Evolutionary conservation across 192 early-diverging fungal genomes (phyloP), one percentile per base, ranked within the genome.

Genomic region (Coemansia sp.): DNA sequence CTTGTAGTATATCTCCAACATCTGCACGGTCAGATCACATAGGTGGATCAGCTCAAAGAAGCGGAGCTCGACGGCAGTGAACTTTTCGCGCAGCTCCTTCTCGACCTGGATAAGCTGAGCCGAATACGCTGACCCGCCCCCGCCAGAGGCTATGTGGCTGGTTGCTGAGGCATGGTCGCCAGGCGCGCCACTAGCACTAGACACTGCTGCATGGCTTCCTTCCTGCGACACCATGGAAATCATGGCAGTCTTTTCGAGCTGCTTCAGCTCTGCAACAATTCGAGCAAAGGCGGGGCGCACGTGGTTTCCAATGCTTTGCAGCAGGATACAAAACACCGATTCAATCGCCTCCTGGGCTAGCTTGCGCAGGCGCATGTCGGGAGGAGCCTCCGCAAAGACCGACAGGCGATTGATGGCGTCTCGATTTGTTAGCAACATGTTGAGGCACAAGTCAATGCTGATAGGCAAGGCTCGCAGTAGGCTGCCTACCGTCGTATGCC

Each of bases 31-130:
- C 55, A 97, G 74, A 81, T 99, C 96, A 18, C 90, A 90, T 48
- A 99, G 84, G 77, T 99, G 96, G 14, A 97, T 89, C 39, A 99
- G 79, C 70, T 95, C 96, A 75, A 97, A 95, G 71, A 97, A 97
- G 58, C 93, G 91, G 42, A 70, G 64, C 71, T 84, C 33, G 88
- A 73, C 43, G 85, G 90, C 45, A 85, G 86, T 46, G 88, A 85
- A 56, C 80, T 79, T 31, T 68, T 71, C 37, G 65, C 70, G 76
- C 51, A 71, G 66, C 66, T 58, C 62, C 38, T 67, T 60, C 79
- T 65, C 75, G 48, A 37, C 62, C 62, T 71, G 73, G 67, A 33
- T 61, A 57, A 50, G 79, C 69, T 31, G 86, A 65, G 66, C 84
- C 69, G 77, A 84, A 83, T 24, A 71, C 38, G 11, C 78, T 61